Evolutionary conservation across 164 flowering plant genomes (phyloP).

Genomic region (Litsea cubeba): DNA sequence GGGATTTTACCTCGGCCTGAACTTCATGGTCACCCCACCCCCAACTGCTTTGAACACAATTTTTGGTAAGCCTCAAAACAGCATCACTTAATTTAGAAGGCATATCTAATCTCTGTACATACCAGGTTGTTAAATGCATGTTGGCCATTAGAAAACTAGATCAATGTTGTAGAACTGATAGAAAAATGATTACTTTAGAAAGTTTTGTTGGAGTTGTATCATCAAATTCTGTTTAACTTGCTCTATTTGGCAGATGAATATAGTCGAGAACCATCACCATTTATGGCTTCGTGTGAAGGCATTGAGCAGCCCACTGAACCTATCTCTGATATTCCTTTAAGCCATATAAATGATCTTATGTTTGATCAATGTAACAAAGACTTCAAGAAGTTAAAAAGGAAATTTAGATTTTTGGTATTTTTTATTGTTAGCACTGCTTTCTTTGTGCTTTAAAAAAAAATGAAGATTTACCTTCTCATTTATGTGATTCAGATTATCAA

Average conservation of each 20-base stretch:
- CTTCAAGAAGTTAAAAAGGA: neutral
- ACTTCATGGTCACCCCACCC: constrained; percentile 77
- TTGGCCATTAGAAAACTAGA: neutral
- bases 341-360: constrained; percentile 10
- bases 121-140: neutral
- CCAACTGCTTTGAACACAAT: constrained; percentile 61
- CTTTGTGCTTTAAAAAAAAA: no score
- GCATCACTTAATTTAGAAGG: neutral
- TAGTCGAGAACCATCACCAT: constrained; percentile 5
- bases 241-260: constrained; percentile 12
- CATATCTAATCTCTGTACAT: neutral
- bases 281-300: neutral
- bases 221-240: neutral
- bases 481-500: no score
- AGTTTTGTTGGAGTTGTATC: neutral
- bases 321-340: constrained; percentile 8
- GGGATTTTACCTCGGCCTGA: constrained; percentile 69
- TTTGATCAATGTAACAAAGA: neutral
- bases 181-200: neutral
- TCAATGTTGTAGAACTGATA: neutral
- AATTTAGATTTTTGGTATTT: no score
- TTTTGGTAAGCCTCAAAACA: constrained; percentile 45
- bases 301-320: constrained; percentile 13
- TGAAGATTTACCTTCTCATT: no score
- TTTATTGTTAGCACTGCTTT: no score